These are phyloP conservation scores for Chlamydomonas incerta DNA, from an alignment of 139 green algal genomes.

Conservation along the genomic window DNA sequence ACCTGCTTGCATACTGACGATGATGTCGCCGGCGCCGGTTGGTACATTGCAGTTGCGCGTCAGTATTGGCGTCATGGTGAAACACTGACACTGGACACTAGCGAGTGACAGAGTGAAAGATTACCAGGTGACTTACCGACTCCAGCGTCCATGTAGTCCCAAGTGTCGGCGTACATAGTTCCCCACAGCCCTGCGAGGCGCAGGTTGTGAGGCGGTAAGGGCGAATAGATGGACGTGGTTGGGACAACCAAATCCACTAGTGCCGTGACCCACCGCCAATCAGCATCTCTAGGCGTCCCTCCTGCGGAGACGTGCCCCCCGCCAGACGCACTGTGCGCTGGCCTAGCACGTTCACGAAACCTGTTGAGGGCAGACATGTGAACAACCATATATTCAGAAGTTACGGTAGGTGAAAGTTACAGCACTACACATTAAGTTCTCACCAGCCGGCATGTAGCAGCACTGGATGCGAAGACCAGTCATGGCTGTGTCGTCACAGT, in stretches of 20 bases:
- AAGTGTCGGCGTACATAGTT: not conserved
- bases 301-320: not conserved
- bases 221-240: no score
- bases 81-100: no score
- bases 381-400: no score
- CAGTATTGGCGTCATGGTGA: no score
- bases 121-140: no score
- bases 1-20: not conserved
- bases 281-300: constrained; percentile 14
- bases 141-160: not conserved
- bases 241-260: no score
- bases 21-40: not conserved
- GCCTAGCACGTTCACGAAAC: not conserved
- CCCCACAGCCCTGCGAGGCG: not conserved
- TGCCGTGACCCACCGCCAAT: not conserved
- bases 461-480: not conserved
- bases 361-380: no score
- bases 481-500: not conserved
- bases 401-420: no score
- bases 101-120: no score
- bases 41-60: no score
- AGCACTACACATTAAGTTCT: no score
- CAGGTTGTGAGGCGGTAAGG: no score
- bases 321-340: not conserved
- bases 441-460: not conserved